Conservation (phyloP, 2,329 filamentous ascomycete species). For the Alternaria solani region DNA sequence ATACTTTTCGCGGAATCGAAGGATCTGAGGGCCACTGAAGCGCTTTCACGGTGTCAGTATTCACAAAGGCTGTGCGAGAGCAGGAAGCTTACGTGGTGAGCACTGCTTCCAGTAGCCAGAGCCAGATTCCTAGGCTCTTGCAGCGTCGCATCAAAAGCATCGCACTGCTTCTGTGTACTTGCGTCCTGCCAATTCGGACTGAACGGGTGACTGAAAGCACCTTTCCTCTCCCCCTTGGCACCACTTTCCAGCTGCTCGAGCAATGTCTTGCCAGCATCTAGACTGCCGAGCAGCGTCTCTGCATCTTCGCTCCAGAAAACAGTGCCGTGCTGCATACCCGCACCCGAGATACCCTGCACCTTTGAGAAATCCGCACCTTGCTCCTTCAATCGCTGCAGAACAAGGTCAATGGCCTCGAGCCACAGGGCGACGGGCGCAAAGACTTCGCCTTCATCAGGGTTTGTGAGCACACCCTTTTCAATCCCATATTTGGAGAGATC, state of each 20-base stretch:
- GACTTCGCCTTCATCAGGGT: constrained; percentile 84
- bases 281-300: constrained; percentile 66
- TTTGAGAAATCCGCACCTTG: constrained; percentile 75
- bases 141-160: constrained; percentile 79
- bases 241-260: constrained; percentile 71
- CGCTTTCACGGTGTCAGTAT: constrained; percentile 63
- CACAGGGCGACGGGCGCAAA: constrained; percentile 93
- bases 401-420: constrained; percentile 90
- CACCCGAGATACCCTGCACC: constrained; percentile 85
- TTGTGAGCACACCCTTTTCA: constrained; percentile 85
- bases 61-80: not conserved
- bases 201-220: constrained; percentile 81
- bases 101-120: constrained; percentile 84
- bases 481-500: constrained; percentile 77
- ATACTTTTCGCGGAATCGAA: constrained; percentile 81
- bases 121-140: constrained; percentile 75
- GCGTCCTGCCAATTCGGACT: constrained; percentile 99
- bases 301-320: constrained; percentile 87
- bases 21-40: constrained; percentile 97
- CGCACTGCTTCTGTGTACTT: constrained; percentile 91
- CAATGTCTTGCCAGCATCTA: constrained; percentile 69
- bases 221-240: constrained; percentile 51
- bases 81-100: constrained; percentile 79
- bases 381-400: constrained; percentile 75
- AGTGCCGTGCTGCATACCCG: constrained; percentile 97